Conservation (phyloP, 2,329 filamentous ascomycete genomes). For the Colletotrichum sp. region DNA sequence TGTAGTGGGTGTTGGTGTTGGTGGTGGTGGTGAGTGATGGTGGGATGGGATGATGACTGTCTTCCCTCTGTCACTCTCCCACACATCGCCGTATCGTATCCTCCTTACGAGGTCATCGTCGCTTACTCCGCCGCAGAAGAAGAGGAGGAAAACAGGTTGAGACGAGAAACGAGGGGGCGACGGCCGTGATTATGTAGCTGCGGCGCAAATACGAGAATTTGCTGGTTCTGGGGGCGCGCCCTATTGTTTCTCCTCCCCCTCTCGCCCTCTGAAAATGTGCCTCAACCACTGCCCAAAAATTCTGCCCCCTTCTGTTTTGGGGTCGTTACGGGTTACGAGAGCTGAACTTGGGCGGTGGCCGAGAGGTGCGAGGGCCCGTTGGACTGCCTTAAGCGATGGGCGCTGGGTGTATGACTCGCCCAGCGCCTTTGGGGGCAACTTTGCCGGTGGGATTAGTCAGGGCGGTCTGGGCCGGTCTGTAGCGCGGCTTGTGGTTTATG, state of each 20-base stretch:
- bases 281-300: background rate
- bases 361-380: background rate
- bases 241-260: background rate
- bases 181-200: slow-evolving; percentile 6
- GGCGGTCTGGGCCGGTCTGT: background rate
- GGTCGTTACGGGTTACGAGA: background rate
- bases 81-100: background rate
- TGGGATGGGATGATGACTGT: background rate
- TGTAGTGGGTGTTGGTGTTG: background rate
- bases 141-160: background rate
- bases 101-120: background rate
- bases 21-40: background rate
- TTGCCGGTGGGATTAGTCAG: background rate
- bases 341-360: background rate
- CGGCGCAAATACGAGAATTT: background rate
- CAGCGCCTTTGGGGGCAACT: background rate
- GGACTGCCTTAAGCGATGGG: background rate
- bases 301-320: slow-evolving; percentile 1
- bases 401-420: background rate
- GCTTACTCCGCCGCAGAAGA: background rate
- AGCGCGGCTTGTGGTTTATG: background rate
- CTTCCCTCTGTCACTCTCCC: background rate
- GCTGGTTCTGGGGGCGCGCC: background rate
- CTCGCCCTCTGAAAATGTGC: background rate
- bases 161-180: background rate